Percentiles rank a stretch among this genome's conserved stretches.
Evolutionary conservation across 1,284 basidiomycete genomes (phyloP).

Genomic region (Trametes hirsuta): DNA sequence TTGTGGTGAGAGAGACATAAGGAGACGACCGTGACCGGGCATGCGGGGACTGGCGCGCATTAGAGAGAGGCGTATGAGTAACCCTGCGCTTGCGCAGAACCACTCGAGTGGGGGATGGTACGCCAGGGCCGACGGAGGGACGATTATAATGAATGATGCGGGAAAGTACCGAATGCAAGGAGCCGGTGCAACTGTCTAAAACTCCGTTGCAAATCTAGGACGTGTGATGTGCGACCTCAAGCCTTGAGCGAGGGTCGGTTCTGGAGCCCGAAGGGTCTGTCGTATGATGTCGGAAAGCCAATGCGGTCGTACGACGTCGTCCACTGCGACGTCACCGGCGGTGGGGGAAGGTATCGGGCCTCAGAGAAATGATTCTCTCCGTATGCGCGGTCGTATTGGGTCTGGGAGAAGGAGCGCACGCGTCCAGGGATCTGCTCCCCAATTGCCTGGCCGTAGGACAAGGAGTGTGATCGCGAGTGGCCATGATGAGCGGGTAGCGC

Average conservation of each 20-base stretch:
- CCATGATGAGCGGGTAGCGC: constrained; percentile 33
- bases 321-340: constrained; percentile 27
- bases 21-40: constrained; percentile 25
- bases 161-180: constrained; percentile 23
- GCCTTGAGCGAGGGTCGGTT: constrained; percentile 34
- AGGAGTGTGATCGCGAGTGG: constrained; percentile 60
- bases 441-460: constrained; percentile 55
- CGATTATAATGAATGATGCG: constrained; percentile 35
- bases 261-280: constrained; percentile 31
- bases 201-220: constrained; percentile 34
- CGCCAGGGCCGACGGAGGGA: constrained; percentile 31
- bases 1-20: constrained; percentile 29
- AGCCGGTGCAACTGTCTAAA: constrained; percentile 33
- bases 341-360: constrained; percentile 41
- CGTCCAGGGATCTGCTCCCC: constrained; percentile 49
- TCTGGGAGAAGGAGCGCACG: constrained; percentile 62
- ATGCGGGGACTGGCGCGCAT: constrained; percentile 31
- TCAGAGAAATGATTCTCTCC: constrained; percentile 48
- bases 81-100: constrained; percentile 35
- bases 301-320: constrained; percentile 22
- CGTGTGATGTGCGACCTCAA: constrained; percentile 26
- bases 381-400: constrained; percentile 54
- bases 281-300: constrained; percentile 32
- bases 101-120: constrained; percentile 33
- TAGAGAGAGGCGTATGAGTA: constrained; percentile 35